These are phyloP conservation scores for Carex myosuroides DNA, from an alignment of 176 grass and related monocot genomes.

Conservation along the genomic window DNA sequence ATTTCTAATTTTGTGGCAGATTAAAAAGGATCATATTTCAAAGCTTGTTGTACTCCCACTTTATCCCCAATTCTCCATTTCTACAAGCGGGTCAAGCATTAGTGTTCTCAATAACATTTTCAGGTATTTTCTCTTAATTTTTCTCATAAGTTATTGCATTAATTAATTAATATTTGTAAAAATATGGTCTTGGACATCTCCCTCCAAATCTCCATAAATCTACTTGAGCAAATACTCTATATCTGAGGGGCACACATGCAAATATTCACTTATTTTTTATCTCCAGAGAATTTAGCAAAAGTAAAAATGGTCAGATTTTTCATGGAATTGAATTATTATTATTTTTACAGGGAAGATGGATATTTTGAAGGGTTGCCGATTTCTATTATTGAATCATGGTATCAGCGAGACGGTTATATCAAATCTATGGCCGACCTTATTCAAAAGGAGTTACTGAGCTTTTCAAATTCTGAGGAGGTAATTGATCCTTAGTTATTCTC, in stretches of 20 bases:
- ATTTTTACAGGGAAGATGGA: slow-evolving; percentile 67
- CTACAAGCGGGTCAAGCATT: slow-evolving; percentile 93
- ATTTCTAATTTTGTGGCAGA: slow-evolving; percentile 37
- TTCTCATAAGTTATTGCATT: not conserved
- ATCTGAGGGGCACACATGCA: not conserved
- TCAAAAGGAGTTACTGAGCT: slow-evolving; percentile 53
- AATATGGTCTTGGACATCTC: not conserved
- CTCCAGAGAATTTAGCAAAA: not conserved
- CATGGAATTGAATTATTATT: not conserved
- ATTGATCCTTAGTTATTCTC: not conserved
- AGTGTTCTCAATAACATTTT: slow-evolving; percentile 73
- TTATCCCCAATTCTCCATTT: slow-evolving; percentile 98
- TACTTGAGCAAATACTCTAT: not conserved
- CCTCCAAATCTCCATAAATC: not conserved
- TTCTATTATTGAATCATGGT: slow-evolving; percentile 93
- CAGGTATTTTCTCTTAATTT: slow-evolving; percentile 33
- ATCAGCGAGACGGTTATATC: slow-evolving; percentile 85
- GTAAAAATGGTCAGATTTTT: not conserved
- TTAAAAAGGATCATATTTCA: slow-evolving; percentile 88
- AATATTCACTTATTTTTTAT: not conserved
- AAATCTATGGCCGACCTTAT: slow-evolving; percentile 94
- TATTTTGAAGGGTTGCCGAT: slow-evolving; percentile 81
- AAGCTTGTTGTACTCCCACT: slow-evolving; percentile 92
- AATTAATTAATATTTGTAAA: not conserved
- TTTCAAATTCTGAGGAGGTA: slow-evolving; percentile 77